These are phyloP conservation scores for Purpureocillium lavendulum DNA, from an alignment of 2,329 filamentous ascomycete species.

Conservation along the genomic window DNA sequence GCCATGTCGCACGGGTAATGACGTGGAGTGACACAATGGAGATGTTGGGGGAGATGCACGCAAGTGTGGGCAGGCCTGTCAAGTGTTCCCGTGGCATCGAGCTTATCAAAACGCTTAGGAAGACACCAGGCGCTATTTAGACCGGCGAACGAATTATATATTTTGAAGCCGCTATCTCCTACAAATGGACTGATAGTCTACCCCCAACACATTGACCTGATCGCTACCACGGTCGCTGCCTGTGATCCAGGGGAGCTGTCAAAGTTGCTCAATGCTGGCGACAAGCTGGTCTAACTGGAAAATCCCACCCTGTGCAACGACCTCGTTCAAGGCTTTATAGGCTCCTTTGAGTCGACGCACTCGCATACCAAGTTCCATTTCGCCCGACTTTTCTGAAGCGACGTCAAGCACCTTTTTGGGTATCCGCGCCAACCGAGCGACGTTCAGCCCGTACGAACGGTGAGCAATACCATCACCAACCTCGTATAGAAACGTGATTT, in stretches of 20 bases:
- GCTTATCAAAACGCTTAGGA: too few species aligned
- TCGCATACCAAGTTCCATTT: constrained; percentile 69
- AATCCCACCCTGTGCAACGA: constrained; percentile 26
- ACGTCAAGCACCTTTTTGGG: constrained; percentile 69
- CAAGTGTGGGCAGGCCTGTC: too few species aligned
- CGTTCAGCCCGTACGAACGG: constrained; percentile 89
- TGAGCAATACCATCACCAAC: constrained; percentile 87
- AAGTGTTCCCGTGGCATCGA: too few species aligned
- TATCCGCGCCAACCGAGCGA: constrained; percentile 76
- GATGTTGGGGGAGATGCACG: too few species aligned
- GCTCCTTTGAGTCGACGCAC: constrained; percentile 50
- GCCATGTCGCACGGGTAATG: too few species aligned
- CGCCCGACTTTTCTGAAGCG: constrained; percentile 68
- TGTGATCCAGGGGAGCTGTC: constrained; percentile 9
- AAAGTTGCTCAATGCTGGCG: constrained; percentile 52
- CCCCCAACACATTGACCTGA: too few species aligned
- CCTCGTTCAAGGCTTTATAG: constrained; percentile 30
- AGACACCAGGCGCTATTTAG: too few species aligned
- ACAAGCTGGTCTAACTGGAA: constrained; percentile 41
- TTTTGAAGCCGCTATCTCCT: too few species aligned
- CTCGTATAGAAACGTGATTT: constrained; percentile 93
- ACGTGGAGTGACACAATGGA: too few species aligned
- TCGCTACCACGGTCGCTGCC: too few species aligned
- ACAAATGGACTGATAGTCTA: neutral
- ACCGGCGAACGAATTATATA: too few species aligned